Evolutionary conservation across 2,329 filamentous ascomycete species (phyloP).

Genomic region (Dothideomycetidae sp.): DNA sequence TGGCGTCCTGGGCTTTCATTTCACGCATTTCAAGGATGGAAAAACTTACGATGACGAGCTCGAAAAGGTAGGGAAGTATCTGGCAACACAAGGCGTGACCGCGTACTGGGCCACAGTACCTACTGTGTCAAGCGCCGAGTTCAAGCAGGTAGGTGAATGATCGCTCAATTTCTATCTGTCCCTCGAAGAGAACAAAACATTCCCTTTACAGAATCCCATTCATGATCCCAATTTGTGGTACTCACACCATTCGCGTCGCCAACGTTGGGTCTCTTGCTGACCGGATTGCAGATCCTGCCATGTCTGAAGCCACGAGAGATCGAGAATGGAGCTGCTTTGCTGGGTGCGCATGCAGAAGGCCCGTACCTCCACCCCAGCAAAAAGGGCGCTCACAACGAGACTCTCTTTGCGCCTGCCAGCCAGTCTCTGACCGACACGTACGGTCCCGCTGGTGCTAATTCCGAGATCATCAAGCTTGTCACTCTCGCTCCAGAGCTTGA

Average conservation of each 20-base stretch:
- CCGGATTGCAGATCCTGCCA: conserved; percentile 37
- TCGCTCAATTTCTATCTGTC: neutral
- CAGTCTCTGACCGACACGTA: conserved; percentile 28
- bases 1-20: conserved; percentile 39
- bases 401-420: conserved; percentile 28
- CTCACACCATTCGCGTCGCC: too few relatives aligned
- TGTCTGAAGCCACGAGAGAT: conserved; percentile 31
- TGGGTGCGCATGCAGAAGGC: conserved; percentile 44
- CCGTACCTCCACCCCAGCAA: conserved; percentile 40
- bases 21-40: conserved; percentile 34
- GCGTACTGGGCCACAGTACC: conserved; percentile 41
- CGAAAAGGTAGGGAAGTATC: conserved; percentile 33
- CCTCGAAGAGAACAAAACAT: too few relatives aligned
- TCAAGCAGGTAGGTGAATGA: conserved; percentile 26
- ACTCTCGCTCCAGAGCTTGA: conserved; percentile 41
- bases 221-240: too few relatives aligned
- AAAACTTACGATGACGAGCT: conserved; percentile 31
- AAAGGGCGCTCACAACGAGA: conserved; percentile 38
- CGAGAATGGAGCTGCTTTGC: conserved; percentile 32
- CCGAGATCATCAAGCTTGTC: conserved; percentile 32
- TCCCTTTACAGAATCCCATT: too few relatives aligned
- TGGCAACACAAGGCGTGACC: conserved; percentile 38
- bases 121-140: conserved; percentile 34
- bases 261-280: too few relatives aligned
- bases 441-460: conserved; percentile 27